Evolutionary conservation across 352 stramenopile species (phyloP).

Genomic region (Phytopythium vexans): DNA sequence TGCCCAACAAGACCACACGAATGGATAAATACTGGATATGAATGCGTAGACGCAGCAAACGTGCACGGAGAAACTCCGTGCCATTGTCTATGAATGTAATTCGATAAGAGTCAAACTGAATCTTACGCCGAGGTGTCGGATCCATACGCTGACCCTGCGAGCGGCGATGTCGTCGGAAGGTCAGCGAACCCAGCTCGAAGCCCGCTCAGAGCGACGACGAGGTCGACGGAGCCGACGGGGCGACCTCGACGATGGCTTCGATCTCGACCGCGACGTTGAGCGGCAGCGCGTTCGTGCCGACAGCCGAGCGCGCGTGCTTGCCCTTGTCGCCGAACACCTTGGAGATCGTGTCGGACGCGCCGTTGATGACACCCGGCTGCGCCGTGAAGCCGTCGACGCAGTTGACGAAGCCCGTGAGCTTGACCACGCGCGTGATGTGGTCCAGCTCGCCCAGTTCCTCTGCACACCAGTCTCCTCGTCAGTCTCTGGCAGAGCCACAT

Average conservation of each 20-base stretch:
- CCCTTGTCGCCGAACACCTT: constrained; percentile 92
- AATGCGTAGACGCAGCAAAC: too few relatives aligned
- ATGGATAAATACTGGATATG: too few relatives aligned
- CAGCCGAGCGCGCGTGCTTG: constrained; percentile 91
- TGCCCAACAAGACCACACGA: too few relatives aligned
- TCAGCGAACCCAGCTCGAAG: background rate
- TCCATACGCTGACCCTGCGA: too few relatives aligned
- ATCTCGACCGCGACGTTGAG: constrained; percentile 97
- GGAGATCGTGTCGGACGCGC: constrained; percentile 90
- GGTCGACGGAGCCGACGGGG: constrained; percentile 23
- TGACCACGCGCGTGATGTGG: constrained; percentile 92
- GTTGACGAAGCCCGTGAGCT: constrained; percentile 96
- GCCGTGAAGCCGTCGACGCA: constrained; percentile 91
- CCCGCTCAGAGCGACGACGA: constrained; percentile 12
- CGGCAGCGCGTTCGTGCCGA: constrained; percentile 96
- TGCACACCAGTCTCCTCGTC: constrained; percentile 11
- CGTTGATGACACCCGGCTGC: constrained; percentile 95
- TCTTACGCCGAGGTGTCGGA: too few relatives aligned
- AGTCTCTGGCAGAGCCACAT: background rate
- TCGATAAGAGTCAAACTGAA: too few relatives aligned
- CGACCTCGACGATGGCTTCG: constrained; percentile 95
- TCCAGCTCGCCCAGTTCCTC: constrained; percentile 90
- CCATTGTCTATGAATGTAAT: too few relatives aligned
- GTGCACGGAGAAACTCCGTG: background rate
- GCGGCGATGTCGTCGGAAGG: background rate